Base-by-base conservation (phyloP, 140 eudicot genomes). In the Senecio squalidus region DNA sequence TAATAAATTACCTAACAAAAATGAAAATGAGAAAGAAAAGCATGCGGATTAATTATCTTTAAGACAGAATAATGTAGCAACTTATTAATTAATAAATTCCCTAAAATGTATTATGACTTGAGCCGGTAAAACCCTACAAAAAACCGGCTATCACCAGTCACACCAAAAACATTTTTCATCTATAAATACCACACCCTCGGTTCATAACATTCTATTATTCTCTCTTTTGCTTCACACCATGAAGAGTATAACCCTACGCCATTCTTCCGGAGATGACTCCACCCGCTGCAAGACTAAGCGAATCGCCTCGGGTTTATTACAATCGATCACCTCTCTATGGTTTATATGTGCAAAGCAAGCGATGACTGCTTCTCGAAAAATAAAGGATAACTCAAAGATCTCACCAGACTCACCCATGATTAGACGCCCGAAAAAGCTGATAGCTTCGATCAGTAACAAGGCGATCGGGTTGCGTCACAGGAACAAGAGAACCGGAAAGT, bases 391-490 rank as follows among this genome's bases (percentile, higher is more conserved):
- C 47, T 78, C 83, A 2, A 74, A 52, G 16, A 55, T 74, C 33
- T 55, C 72, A 4, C 59, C 77, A 1, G 76, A 58, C 14, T 76
- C 86, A 2, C 72, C 78, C 3, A 31, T 60, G 71, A 60, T 62
- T 25, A 66, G 22, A 27, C 69, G 74, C 44, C 76, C 86, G 16
- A 80, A 69, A 49, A 71, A 72, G 31, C 62, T 78, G 26, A 39
- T 78, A 24, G 18, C 66, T 17, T 55, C 71, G 40, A 60, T 71
- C 8, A 78, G 84, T 76, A 67, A 72, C 70, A 82, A 78, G 67
- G 76, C 79, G 57, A 71, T 78, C 33, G 51, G 14, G 26, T 27
- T 70, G n/a, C 39, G 81, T 2, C 74, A 56, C 46, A 65, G 73
- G 40, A 74, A 60, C 11, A 62, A 38, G 26, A 26, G 38, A 5